phyloP scores from a whole-genome alignment of 192 early-diverging fungal species.

The Coemansia sp. region DNA sequence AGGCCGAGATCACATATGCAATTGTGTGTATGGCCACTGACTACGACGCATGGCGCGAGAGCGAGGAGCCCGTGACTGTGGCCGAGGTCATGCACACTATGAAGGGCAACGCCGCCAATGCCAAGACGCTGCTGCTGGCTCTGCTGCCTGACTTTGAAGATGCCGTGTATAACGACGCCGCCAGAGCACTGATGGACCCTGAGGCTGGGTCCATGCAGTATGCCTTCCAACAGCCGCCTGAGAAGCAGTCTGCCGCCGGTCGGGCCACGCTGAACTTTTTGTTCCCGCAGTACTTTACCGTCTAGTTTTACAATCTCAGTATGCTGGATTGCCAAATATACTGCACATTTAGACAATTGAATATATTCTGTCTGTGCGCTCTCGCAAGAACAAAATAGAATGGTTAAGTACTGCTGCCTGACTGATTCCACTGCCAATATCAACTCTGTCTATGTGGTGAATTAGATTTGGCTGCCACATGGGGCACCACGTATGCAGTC shows the following conservation, averaged over 20 bases:
- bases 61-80: conserved; percentile 81
- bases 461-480: no score
- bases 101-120: conserved; percentile 79
- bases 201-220: conserved; percentile 82
- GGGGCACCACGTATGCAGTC: no score
- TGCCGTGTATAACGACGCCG: conserved; percentile 57
- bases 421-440: no score
- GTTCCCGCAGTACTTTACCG: conserved; percentile 73
- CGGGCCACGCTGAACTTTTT: conserved; percentile 79
- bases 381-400: not conserved
- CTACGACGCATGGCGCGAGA: conserved; percentile 89
- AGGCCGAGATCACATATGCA: conserved; percentile 98
- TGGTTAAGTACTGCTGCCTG: no score
- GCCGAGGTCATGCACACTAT: conserved; percentile 86
- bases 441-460: no score
- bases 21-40: conserved; percentile 99
- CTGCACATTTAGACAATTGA: no score
- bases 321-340: no score
- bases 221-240: conserved; percentile 78
- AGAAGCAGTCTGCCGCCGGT: conserved; percentile 69
- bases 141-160: conserved; percentile 76
- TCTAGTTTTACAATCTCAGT: no score
- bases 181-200: conserved; percentile 57
- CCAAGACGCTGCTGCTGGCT: conserved; percentile 72
- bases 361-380: not conserved